Percentiles rank a stretch among this genome's conserved stretches.
Conservation (phyloP, 225 moss, liverwort and hornwort species). For the Physcomitrium patens region DNA sequence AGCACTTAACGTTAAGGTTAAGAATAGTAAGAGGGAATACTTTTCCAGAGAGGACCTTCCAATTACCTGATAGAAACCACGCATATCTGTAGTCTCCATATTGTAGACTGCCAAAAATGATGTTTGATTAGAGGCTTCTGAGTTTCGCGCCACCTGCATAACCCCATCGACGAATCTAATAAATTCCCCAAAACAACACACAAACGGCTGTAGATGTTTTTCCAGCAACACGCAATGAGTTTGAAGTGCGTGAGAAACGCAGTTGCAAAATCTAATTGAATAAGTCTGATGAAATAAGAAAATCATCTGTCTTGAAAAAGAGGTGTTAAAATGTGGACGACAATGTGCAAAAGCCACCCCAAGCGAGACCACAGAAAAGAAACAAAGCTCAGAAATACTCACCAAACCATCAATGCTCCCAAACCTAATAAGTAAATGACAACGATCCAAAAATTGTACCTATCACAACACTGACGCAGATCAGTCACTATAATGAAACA, state of each 20-base stretch:
- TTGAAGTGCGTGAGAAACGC: neutral
- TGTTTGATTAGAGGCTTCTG: slow-evolving; percentile 69
- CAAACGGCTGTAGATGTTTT: neutral
- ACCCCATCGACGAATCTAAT: neutral
- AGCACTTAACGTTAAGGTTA: neutral
- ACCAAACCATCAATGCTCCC: slow-evolving; percentile 91
- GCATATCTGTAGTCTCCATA: slow-evolving; percentile 83
- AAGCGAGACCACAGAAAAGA: slow-evolving; percentile 2
- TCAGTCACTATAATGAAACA: slow-evolving; percentile 9
- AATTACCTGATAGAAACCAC: slow-evolving; percentile 81
- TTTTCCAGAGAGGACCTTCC: neutral
- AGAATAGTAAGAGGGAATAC: neutral
- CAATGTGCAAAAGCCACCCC: too few species aligned
- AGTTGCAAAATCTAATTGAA: neutral
- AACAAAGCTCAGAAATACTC: slow-evolving; percentile 26
- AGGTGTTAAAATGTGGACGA: too few species aligned
- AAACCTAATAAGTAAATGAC: slow-evolving; percentile 87
- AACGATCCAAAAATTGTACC: slow-evolving; percentile 89
- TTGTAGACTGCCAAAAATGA: slow-evolving; percentile 85
- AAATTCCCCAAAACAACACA: neutral
- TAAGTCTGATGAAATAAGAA: too few species aligned
- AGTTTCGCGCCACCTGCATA: slow-evolving; percentile 65
- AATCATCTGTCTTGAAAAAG: too few species aligned
- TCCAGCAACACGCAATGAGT: neutral
- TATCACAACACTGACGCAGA: slow-evolving; percentile 32